A percentile compares a stretch with the other conserved stretches of the same genome.
Evolutionary conservation across 108 stramenopile genomes (phyloP).

Genomic region (Nitzschia putrida): DNA sequence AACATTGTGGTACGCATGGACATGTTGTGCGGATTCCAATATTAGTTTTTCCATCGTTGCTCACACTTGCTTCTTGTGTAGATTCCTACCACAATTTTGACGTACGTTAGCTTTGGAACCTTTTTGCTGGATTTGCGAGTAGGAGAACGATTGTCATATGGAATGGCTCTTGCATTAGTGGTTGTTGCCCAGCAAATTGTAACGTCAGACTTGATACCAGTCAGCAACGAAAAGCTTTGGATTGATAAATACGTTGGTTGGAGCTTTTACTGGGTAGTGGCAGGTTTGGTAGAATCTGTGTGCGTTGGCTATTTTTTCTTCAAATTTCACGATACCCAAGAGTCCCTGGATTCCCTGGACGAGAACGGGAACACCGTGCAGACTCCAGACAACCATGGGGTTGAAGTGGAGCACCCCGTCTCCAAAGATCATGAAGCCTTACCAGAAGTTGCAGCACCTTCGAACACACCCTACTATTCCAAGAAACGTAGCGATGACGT

Average conservation of each 20-base stretch:
- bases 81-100: constrained; percentile 33
- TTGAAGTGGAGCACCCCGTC: background rate
- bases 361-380: background rate
- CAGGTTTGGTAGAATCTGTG: constrained; percentile 15
- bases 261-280: constrained; percentile 35
- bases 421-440: background rate
- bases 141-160: constrained; percentile 31
- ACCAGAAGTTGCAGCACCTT: background rate
- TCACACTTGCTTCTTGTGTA: background rate
- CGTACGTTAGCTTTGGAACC: constrained; percentile 23
- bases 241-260: constrained; percentile 18
- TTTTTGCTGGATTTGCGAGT: constrained; percentile 33
- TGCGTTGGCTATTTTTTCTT: constrained; percentile 26
- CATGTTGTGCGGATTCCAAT: background rate
- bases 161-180: constrained; percentile 28
- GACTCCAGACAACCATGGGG: background rate
- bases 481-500: background rate
- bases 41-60: background rate
- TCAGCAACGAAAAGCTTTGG: constrained; percentile 25
- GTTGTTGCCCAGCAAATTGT: constrained; percentile 38
- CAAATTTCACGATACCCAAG: constrained; percentile 11
- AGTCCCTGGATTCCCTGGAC: background rate
- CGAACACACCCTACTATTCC: background rate
- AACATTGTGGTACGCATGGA: constrained; percentile 16
- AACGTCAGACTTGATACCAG: constrained; percentile 12